Evolutionary conservation across 768 basidiomycete genomes (phyloP), one percentile per base, ranked within the genome.

Genomic region (Russula vinacea): DNA sequence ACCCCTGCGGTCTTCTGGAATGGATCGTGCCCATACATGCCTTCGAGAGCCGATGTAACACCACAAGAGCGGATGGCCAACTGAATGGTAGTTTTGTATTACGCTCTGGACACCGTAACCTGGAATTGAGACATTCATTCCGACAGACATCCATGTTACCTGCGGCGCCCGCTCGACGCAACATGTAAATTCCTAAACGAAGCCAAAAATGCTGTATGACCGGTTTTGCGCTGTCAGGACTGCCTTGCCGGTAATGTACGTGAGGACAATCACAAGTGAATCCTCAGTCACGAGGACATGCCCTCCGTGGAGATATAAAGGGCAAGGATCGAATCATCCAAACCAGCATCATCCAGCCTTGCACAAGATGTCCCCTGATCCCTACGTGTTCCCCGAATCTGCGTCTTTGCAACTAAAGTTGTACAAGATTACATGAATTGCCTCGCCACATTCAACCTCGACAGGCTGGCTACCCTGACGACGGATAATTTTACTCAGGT

Each of bases 401-500:
- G 40, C 60, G 8, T 55, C 42, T 47, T 33, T 13, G 0, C 54
- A 56, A 7, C 24, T 35, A 39, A 39, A 50, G 39, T 32, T 37
- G 26, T 54, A 19, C 37, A n/a, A n/a, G 53, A 60, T 6, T 45
- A 45, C 29, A 19, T 54, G 11, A n/a, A 50, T 13, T 62, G 6
- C 47, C 24, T 56, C 47, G 9, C 45, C 14, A 37, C 5, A 1
- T 62, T 22, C 26, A 35, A 56, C 47, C 4, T 49, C 37, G 14
- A 56, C 5, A 2, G 1, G 10, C n/a, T 62, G 45, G 32, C 39
- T 8, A 50, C 5, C 17, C n/a, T 49, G 26, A 39, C 7, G 13
- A 42, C 54, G 26, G 47, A 50, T 29, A 17, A 42, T n/a, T 62
- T 62, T 14, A 40, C 37, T 26, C 47, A 40, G 45, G 6, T 26